Evolutionary conservation across 805 yeast species (phyloP).

Genomic region (Danielia reshetovae): DNA sequence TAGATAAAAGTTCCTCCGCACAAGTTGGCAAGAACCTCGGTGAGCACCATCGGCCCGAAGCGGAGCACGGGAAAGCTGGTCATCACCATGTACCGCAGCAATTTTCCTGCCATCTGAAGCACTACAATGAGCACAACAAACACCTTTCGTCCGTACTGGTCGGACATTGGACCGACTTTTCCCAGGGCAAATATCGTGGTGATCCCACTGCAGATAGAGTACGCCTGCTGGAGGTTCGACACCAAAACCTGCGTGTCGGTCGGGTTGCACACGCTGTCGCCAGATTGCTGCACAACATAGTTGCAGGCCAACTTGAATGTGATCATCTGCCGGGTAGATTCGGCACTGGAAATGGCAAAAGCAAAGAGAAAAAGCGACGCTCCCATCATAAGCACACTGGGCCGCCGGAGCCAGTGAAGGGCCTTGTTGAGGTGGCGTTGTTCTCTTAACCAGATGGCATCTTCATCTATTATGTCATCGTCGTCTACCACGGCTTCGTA

Average conservation of each 20-base stretch:
- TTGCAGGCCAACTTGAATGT: slow-evolving; percentile 29
- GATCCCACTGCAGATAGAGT: slow-evolving; percentile 38
- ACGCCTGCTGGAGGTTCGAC: slow-evolving; percentile 48
- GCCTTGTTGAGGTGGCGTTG: slow-evolving; percentile 41
- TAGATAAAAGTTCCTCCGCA: slow-evolving; percentile 64
- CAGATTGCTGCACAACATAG: slow-evolving; percentile 12
- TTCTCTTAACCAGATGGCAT: slow-evolving; percentile 47
- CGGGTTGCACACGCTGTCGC: slow-evolving; percentile 25
- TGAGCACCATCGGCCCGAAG: slow-evolving; percentile 36
- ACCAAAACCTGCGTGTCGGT: slow-evolving; percentile 33
- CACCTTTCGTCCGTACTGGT: slow-evolving; percentile 34
- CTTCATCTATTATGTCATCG: slow-evolving; percentile 36
- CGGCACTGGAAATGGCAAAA: slow-evolving; percentile 36
- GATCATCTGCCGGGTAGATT: slow-evolving; percentile 39
- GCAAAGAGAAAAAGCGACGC: slow-evolving; percentile 39
- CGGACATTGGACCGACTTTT: slow-evolving; percentile 39
- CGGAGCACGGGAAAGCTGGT: slow-evolving; percentile 24
- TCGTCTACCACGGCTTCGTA: slow-evolving; percentile 40
- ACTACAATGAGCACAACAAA: slow-evolving; percentile 20
- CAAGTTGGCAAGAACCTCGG: slow-evolving; percentile 43
- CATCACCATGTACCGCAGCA: slow-evolving; percentile 23
- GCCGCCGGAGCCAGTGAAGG: slow-evolving; percentile 53
- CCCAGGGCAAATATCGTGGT: slow-evolving; percentile 53
- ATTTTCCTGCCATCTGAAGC: slow-evolving; percentile 20
- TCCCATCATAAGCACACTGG: slow-evolving; percentile 51